Evolutionary conservation across 2,329 filamentous ascomycete species (phyloP), one percentile per base, ranked within the genome.

Genomic region (Cephalotrichum gorgonifer): DNA sequence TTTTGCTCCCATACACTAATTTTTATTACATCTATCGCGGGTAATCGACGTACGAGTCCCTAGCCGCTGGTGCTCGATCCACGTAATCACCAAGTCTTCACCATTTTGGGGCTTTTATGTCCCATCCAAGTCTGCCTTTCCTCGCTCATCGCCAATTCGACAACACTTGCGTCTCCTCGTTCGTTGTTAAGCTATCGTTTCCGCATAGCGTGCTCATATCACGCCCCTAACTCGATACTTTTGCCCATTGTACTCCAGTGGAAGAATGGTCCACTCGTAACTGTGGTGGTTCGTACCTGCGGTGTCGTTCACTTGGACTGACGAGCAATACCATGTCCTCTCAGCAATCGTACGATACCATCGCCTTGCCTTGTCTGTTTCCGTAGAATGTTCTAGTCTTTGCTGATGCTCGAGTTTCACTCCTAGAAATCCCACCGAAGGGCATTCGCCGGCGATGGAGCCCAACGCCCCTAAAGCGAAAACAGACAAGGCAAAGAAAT

Each of bases 401-500:
- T n/a, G 17, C 17, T 39, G 17, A n/a, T 20, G 33, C n/a, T n/a
- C n/a, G n/a, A n/a, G n/a, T n/a, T n/a, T n/a, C n/a, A n/a, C n/a
- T n/a, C 17, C 12, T 33, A 33, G 30, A 9, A 39, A 20, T 39
- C n/a, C n/a, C 22, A 39, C 35, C 35, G 15, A 39, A 15, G 30
- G 30, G n/a, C 12, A 11, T 33, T 33, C 30, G 12, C 20, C 33
- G 3, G n/a, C n/a, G 17, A 11, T 6, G 2, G 17, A n/a, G n/a
- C n/a, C n/a, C n/a, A n/a, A n/a, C n/a, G n/a, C n/a, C n/a, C n/a
- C n/a, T 3, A 39, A 39, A 3, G 35, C 35, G 35, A 39, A 87
- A 67, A 83, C 91, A 53, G 78, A 82, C 50, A 95, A 95, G 70
- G 96, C 90, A 49, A 86, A 84, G 67, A 95, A 95, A 77, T 97